Evolutionary conservation across 1,284 basidiomycete species (phyloP).

Genomic region (Cutaneotrichosporon sp.): DNA sequence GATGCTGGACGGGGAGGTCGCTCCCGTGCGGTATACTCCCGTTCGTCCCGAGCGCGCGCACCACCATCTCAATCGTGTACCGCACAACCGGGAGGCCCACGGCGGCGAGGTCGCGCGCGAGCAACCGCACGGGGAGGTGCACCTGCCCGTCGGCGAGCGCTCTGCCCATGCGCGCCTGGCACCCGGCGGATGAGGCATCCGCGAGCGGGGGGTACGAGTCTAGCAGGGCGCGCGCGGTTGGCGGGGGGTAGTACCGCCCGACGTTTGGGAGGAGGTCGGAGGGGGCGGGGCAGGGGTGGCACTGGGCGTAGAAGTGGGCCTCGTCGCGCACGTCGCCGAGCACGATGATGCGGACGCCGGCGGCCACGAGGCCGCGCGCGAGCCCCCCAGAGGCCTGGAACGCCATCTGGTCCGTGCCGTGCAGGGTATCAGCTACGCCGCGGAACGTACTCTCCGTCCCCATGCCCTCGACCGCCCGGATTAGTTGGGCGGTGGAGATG

Average conservation of each 20-base stretch:
- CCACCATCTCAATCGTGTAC: slow-evolving; percentile 63
- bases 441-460: slow-evolving; percentile 65
- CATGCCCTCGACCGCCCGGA: slow-evolving; percentile 59
- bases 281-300: slow-evolving; percentile 59
- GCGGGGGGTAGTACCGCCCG: slow-evolving; percentile 62
- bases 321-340: slow-evolving; percentile 69
- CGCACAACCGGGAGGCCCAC: slow-evolving; percentile 65
- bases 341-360: slow-evolving; percentile 64
- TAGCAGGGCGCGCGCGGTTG: slow-evolving; percentile 58
- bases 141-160: slow-evolving; percentile 66
- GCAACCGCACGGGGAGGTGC: slow-evolving; percentile 65
- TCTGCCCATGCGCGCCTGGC: slow-evolving; percentile 59
- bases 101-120: slow-evolving; percentile 62
- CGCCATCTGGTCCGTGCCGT: slow-evolving; percentile 59
- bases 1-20: slow-evolving; percentile 61
- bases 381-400: slow-evolving; percentile 68
- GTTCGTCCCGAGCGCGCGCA: slow-evolving; percentile 49
- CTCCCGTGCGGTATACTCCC: slow-evolving; percentile 70
- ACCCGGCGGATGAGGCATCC: slow-evolving; percentile 57
- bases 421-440: slow-evolving; percentile 61
- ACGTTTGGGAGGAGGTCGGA: slow-evolving; percentile 63
- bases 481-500: slow-evolving; percentile 59
- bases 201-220: slow-evolving; percentile 53
- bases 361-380: slow-evolving; percentile 59
- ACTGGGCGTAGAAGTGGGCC: slow-evolving; percentile 66